phyloP scores from a whole-genome alignment of 176 grass and related monocot species.

The Chloris gayana region DNA sequence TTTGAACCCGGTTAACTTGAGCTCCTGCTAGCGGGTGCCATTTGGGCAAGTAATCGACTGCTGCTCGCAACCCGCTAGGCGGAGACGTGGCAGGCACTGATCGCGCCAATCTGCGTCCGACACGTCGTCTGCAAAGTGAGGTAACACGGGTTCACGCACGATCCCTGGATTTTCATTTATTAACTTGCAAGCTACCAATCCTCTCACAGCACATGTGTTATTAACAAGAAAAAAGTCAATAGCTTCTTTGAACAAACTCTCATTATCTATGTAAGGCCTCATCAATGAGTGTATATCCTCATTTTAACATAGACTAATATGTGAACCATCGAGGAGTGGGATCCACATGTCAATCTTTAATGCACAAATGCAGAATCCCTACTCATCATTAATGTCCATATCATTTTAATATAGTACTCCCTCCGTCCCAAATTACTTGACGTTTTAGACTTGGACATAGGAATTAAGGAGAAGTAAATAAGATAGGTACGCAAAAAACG shows the following conservation, averaged over 20 bases:
- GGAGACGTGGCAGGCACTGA: constrained; percentile 5
- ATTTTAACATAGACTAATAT: not conserved
- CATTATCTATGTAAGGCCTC: not conserved
- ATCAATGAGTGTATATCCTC: not conserved
- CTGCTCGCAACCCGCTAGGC: not conserved
- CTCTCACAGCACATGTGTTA: not conserved
- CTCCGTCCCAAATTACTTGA: no score
- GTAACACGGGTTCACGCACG: not conserved
- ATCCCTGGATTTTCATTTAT: not conserved
- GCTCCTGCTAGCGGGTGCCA: not conserved
- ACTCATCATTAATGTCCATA: no score
- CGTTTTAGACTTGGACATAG: no score
- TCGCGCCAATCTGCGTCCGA: not conserved
- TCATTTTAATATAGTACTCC: no score
- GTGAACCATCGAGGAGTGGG: not conserved
- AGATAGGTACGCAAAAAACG: no score
- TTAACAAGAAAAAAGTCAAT: not conserved
- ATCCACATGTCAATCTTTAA: no score
- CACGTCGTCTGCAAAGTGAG: not conserved
- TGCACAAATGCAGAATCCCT: no score
- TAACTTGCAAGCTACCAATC: not conserved
- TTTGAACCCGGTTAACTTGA: constrained; percentile 41
- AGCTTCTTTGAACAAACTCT: not conserved
- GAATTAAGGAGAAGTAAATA: no score
- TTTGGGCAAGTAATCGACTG: not conserved